Base-by-base conservation (phyloP, 1,284 basidiomycete species). In the Taiwanofungus camphoratus region DNA sequence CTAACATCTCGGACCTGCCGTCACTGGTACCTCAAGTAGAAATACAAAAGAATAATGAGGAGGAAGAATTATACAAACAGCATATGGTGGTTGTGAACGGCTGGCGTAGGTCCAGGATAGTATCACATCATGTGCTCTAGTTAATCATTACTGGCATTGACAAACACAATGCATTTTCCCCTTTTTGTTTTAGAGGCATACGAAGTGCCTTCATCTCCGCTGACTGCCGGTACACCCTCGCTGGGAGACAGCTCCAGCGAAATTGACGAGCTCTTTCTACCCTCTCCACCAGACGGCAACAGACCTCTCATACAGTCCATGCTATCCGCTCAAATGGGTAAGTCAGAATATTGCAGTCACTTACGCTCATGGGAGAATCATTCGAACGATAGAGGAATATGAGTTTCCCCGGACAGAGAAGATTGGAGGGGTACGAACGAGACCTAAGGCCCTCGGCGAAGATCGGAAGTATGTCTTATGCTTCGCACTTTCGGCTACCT, bases 11-110 rank as follows among this genome's bases (percentile, higher is more conserved):
- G 48, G 52, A 11, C 46, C 61, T 43, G 37, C 56, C 26, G 49
- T 48, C 5, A 6, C 48, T 60, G 7, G 41, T 66, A 8, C 44
- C 54, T 4, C 44, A 43, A 21, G 47, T 52, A 11, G 51, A 58
- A 12, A 26, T 53, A 8, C 49, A 54, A 9, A 70, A 73, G n/a
- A 62, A 57, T 9, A 66, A 75, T 41, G 53, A 59, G 9, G 71
- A 72, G 20, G 61, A 60, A 5, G 69, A 78, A 40, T 39, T 71
- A 3, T 60, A 66, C 19, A 57, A 54, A 23, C 64, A 69, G 41
- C 74, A 76, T 56, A 71, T 84, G 66, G 60, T 68, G 4, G 54
- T 79, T 22, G 69, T 81, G 2, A 66, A 75, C 53, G 80, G 79
- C 15, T 79, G 77, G 77, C 55, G 81, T 82, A 53, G 29, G 56